Evolutionary conservation across 805 yeast genomes (phyloP), one percentile per base, ranked within the genome.

Genomic region (Komagataella populi): DNA sequence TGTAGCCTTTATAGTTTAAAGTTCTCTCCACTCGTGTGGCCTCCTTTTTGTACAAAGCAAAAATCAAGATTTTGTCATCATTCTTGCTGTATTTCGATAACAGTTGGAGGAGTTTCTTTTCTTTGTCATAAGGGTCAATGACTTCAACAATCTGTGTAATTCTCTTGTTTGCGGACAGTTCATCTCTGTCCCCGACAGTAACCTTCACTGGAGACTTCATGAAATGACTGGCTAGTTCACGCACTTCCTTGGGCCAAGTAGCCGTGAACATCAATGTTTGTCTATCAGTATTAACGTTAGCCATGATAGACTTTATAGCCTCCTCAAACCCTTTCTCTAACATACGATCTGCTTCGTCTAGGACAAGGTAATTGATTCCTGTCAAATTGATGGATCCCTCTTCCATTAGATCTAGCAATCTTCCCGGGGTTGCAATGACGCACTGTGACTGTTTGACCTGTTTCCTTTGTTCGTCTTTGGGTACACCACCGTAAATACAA

Each of bases 171-270:
- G 99, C 99, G 53, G 87, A 73, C 52, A 93, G 77, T 69, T 91
- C 98, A 63, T 91, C 97, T 57, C 95, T 80, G 66, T 93, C 85
- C 61, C 99, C 99, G 63, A 93, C 85, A 46, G 93, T 82, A 46
- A 93, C 86, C 67, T 87, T 89, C 49, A 88, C 87, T n/a, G 97
- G 95, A 24, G 66, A 57, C 20, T 76, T 78, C 95, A 93, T 86
- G 68, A 84, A 93, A 6, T 84, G 77, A 17, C 81, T 63, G 6
- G 99, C 99, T 55, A 93, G 75, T 56, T 88, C 95, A 63, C 98
- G 83, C 43, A 93, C 98, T 70, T 91, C 96, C 60, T 86, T 87
- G n/a, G 99, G 99, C 99, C 99, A 93, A 1, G 99, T 93, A n/a
- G 99, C 99, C 7, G 99, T 91, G 70, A 93, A 93, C 98, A 93